Conservation (phyloP, 2,329 filamentous ascomycete genomes). For the Phialemoniopsis sp. region DNA sequence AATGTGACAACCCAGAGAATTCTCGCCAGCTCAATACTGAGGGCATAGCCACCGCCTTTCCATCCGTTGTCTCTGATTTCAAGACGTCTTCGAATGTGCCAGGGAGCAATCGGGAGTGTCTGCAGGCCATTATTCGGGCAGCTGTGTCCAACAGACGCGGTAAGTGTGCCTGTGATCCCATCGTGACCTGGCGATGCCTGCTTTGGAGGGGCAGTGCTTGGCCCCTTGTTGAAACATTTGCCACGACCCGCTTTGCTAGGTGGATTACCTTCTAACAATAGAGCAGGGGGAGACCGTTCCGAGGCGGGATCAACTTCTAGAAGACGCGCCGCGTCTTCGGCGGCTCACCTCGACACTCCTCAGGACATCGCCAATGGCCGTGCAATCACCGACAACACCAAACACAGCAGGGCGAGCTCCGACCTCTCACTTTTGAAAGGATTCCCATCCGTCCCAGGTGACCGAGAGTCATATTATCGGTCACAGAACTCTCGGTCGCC, state of each 20-base stretch:
- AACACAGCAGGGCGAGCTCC: constrained; percentile 67
- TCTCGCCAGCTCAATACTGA: constrained; percentile 68
- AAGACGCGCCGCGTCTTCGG: constrained; percentile 58
- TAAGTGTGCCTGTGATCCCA: constrained; percentile 40
- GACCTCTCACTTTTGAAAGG: constrained; percentile 60
- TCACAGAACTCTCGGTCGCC: constrained; percentile 41
- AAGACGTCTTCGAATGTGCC: constrained; percentile 67
- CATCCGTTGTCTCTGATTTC: constrained; percentile 67
- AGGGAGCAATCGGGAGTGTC: constrained; percentile 69
- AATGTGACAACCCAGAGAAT: constrained; percentile 75
- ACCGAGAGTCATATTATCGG: constrained; percentile 29
- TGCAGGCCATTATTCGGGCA: constrained; percentile 70
- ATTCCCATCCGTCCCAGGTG: constrained; percentile 41
- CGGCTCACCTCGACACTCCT: constrained; percentile 55
- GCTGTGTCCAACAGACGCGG: constrained; percentile 66
- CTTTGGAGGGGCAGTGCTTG: constrained; percentile 1
- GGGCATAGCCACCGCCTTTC: constrained; percentile 58
- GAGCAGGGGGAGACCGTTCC: constrained; percentile 29
- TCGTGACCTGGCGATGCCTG: too few species aligned
- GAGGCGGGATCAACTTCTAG: constrained; percentile 39
- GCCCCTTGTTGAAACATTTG: background rate
- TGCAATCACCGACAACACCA: constrained; percentile 58
- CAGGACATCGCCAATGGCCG: constrained; percentile 43
- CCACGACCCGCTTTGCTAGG: background rate
- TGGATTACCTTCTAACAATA: constrained; percentile 1